Evolutionary conservation across 805 yeast genomes (phyloP).

Genomic region (Maudiozyma serrabonitensis): DNA sequence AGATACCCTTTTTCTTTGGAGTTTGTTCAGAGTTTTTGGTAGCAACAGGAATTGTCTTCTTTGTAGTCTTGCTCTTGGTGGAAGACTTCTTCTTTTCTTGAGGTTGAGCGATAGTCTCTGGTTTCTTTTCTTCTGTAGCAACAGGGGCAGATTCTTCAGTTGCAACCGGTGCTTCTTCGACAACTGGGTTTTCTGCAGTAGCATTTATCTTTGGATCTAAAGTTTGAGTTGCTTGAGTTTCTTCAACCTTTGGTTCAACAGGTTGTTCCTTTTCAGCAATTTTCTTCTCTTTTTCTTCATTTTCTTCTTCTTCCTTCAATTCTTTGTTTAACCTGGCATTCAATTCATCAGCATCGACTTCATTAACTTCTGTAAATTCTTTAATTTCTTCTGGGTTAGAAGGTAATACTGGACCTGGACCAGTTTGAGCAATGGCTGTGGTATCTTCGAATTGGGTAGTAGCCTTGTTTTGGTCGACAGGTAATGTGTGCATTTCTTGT

Average conservation of each 20-base stretch:
- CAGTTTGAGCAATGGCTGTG: conserved; percentile 44
- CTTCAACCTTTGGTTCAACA: conserved; percentile 1
- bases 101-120: not conserved
- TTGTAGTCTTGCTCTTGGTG: conserved; percentile 1
- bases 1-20: conserved; percentile 17
- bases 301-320: conserved; percentile 9
- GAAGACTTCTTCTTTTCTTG: not conserved
- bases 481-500: conserved; percentile 32
- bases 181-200: not conserved
- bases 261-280: not conserved
- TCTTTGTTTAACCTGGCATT: conserved; percentile 35
- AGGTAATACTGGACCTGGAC: conserved; percentile 55
- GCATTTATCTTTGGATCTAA: conserved; percentile 2
- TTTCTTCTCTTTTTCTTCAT: not conserved
- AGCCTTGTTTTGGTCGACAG: conserved; percentile 32
- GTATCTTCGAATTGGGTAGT: conserved; percentile 32
- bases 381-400: conserved; percentile 52
- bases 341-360: conserved; percentile 49
- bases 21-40: not conserved
- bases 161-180: conserved; percentile 1
- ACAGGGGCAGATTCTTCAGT: not conserved
- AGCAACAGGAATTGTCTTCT: not conserved
- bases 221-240: not conserved
- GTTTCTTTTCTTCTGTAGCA: not conserved
- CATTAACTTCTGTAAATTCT: conserved; percentile 50